These are phyloP conservation scores for Artemisia annua DNA, from an alignment of 129 eudicot species.

Conservation along the genomic window DNA sequence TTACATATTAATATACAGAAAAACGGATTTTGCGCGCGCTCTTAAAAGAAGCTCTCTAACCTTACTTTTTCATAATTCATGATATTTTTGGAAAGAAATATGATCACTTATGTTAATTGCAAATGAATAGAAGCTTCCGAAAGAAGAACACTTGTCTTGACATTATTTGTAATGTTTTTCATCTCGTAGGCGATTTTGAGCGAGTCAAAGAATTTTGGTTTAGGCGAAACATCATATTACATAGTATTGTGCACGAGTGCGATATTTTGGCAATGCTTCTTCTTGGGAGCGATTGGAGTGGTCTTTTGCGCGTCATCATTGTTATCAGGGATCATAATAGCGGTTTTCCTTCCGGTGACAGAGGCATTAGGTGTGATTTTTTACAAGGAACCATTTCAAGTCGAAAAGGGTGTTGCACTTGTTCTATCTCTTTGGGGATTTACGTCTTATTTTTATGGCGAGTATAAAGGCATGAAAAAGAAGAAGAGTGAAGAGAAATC, in stretches of 20 bases:
- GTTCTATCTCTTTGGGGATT: constrained; percentile 60
- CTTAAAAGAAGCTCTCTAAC: too few relatives aligned
- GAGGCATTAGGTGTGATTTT: constrained; percentile 43
- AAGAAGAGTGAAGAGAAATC: not conserved
- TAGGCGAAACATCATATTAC: constrained; percentile 35
- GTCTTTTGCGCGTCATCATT: constrained; percentile 44
- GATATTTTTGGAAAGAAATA: too few relatives aligned
- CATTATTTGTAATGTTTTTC: too few relatives aligned
- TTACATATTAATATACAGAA: too few relatives aligned
- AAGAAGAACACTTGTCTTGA: too few relatives aligned
- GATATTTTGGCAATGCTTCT: constrained; percentile 49
- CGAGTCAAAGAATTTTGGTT: constrained; percentile 35
- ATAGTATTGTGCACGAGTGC: constrained; percentile 33
- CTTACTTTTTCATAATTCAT: too few relatives aligned
- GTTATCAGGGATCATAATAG: constrained; percentile 46
- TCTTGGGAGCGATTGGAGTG: constrained; percentile 51
- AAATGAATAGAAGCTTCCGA: too few relatives aligned
- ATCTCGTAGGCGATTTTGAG: constrained; percentile 35
- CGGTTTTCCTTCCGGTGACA: constrained; percentile 40
- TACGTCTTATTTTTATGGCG: constrained; percentile 52
- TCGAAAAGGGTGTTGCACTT: constrained; percentile 51
- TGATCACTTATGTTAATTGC: too few relatives aligned
- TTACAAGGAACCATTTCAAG: constrained; percentile 45
- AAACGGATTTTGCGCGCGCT: too few relatives aligned
- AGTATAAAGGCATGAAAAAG: constrained; percentile 33